phyloP scores from a whole-genome alignment of 495 filamentous ascomycete species.

The Collariella sp. region DNA sequence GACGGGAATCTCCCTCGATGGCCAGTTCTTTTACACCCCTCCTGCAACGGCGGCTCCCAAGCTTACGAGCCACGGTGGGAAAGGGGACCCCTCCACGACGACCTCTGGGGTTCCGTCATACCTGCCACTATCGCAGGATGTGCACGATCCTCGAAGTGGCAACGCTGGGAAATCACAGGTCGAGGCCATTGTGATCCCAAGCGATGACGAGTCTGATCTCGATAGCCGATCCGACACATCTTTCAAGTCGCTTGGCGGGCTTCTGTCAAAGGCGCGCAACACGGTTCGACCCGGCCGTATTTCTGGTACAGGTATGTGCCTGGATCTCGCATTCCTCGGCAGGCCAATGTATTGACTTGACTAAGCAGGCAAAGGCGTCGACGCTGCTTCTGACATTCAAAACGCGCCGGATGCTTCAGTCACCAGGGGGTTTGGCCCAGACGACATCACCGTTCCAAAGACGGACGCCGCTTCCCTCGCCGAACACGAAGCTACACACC shows the following conservation, averaged over 20 bases:
- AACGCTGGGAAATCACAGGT: no score
- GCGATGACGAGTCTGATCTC: no score
- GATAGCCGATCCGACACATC: no score
- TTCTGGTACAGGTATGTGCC: slow-evolving; percentile 20
- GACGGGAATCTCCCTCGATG: slow-evolving; percentile 11
- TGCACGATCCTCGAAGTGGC: no score
- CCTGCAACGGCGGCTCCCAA: slow-evolving; percentile 1
- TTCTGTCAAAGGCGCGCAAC: no score
- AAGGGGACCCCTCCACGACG: no score
- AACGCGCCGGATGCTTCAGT: slow-evolving; percentile 9
- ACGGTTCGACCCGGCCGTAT: no score
- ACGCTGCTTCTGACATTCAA: slow-evolving; percentile 12
- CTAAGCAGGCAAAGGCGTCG: slow-evolving; percentile 17
- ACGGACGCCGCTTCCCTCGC: slow-evolving; percentile 10
- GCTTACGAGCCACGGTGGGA: slow-evolving; percentile 10
- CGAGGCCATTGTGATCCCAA: no score
- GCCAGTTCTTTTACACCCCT: slow-evolving; percentile 18
- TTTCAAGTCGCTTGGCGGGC: no score
- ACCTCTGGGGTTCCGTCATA: no score
- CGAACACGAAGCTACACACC: slow-evolving; percentile 6
- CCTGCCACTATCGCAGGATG: no score
- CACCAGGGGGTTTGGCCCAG: background rate
- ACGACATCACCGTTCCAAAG: slow-evolving; percentile 4
- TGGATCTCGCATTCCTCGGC: slow-evolving; percentile 14
- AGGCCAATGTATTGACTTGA: slow-evolving; percentile 9